A percentile compares a stretch with the other conserved stretches of the same genome.
Evolutionary conservation across 805 yeast genomes (phyloP).

Genomic region (Wickerhamomyces subpelliculosus): DNA sequence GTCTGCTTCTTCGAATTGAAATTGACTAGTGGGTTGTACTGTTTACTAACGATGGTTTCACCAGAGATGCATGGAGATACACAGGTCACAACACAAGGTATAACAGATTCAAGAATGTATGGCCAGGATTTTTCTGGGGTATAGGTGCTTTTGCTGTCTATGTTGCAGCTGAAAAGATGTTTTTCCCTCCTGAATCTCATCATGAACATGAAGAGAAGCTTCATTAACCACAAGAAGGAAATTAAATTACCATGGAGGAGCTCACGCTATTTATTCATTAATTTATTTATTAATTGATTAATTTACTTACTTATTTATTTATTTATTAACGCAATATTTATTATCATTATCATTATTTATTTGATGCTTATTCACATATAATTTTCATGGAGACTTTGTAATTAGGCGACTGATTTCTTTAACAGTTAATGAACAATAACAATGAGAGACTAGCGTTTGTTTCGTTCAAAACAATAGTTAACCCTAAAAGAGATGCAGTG

Average conservation of each 20-base stretch:
- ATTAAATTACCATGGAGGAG: too few relatives aligned
- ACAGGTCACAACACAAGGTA: slow-evolving; percentile 71
- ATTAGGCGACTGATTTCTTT: too few relatives aligned
- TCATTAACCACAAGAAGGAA: background rate
- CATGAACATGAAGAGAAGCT: slow-evolving; percentile 10
- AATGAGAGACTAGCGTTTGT: too few relatives aligned
- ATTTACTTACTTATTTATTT: slow-evolving; percentile 6
- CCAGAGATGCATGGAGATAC: slow-evolving; percentile 87
- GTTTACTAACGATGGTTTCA: background rate
- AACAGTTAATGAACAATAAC: too few relatives aligned
- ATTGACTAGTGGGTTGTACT: background rate
- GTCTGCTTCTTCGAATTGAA: background rate
- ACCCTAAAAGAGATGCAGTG: too few relatives aligned
- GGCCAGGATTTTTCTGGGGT: slow-evolving; percentile 80
- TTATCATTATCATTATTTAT: slow-evolving; percentile 1
- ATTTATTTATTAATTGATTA: slow-evolving; percentile 1
- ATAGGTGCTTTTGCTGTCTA: slow-evolving; percentile 66
- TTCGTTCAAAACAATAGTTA: too few relatives aligned
- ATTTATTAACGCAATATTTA: slow-evolving; percentile 2
- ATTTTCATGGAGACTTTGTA: too few relatives aligned
- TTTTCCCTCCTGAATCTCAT: slow-evolving; percentile 10
- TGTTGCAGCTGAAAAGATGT: slow-evolving; percentile 32
- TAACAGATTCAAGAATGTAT: slow-evolving; percentile 60
- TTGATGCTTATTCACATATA: too few relatives aligned
- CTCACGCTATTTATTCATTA: background rate